A percentile compares a stretch with the other conserved stretches of the same genome.
These are phyloP conservation scores for Yamadazyma akitaensis DNA, from an alignment of 805 yeast species.

Conservation along the genomic window DNA sequence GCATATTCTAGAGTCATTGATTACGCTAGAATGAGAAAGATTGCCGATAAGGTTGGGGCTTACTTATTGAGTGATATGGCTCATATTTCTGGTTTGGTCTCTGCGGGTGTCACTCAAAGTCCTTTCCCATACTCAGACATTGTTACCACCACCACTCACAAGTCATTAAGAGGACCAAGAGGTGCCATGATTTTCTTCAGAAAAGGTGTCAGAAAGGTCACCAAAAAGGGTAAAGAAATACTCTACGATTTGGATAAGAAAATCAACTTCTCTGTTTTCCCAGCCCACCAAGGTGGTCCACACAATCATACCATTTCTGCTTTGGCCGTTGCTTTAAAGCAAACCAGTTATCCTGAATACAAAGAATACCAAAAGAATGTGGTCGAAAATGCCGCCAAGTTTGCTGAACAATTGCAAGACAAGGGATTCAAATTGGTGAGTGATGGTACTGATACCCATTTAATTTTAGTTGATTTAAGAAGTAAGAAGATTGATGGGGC, in stretches of 20 bases:
- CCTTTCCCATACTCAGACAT: conserved; percentile 97
- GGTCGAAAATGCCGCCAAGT: conserved; percentile 78
- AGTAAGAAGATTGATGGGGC: conserved; percentile 95
- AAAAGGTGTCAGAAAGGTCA: conserved; percentile 85
- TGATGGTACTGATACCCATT: conserved; percentile 95
- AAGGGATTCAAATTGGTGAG: conserved; percentile 82
- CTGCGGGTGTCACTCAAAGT: conserved; percentile 93
- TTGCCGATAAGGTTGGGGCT: conserved; percentile 97
- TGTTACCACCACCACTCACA: conserved; percentile 98
- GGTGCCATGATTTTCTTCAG: conserved; percentile 99
- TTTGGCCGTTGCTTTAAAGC: conserved; percentile 93
- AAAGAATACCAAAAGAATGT: conserved; percentile 87
- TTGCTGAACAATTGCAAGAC: conserved; percentile 69
- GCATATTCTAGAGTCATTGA: conserved; percentile 97
- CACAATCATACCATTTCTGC: conserved; percentile 99
- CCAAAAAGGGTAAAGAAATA: conserved; percentile 90
- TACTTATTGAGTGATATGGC: conserved; percentile 98
- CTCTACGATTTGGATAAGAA: conserved; percentile 89
- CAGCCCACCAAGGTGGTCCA: conserved; percentile 99
- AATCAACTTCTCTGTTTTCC: conserved; percentile 98
- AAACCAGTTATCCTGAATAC: conserved; percentile 87
- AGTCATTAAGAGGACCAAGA: conserved; percentile 98
- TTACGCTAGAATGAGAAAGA: conserved; percentile 92
- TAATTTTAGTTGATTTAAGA: conserved; percentile 86
- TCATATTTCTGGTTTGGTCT: conserved; percentile 92